Evolutionary conservation across 2,329 filamentous ascomycete genomes (phyloP), one percentile per base, ranked within the genome.

Genomic region (Pseudogymnoascus sp.): DNA sequence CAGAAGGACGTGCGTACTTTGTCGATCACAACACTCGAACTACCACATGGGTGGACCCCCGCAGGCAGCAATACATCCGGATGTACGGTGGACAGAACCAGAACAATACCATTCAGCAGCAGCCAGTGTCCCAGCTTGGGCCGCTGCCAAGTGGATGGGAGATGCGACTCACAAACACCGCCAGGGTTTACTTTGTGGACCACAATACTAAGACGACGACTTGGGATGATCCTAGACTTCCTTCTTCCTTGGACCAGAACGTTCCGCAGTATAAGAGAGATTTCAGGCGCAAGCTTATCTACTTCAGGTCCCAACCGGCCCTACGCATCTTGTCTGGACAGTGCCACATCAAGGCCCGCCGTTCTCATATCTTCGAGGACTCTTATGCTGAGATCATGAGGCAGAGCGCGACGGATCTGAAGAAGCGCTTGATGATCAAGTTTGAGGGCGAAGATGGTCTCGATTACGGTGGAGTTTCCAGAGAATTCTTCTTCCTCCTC

Each of bases 171-270:
- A 99, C 95, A 62, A 97, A 99, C 76, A 99, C 95, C 12, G 95
- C 95, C 29, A 85, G 95, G 65, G 95, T 99, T 14, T 99, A 99
- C 78, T 99, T 99, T 76, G 95, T 99, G 51, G 95, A 99, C 73
- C 95, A 99, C 79, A 99, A 99, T 78, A 99, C 95, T 51, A 99
- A 99, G 81, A 99, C 95, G 0, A 99, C 95, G 3, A 99, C 95
- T 0, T 99, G 95, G 95, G 95, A 99, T 73, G 95, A 99, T 73
- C 95, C 95, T 37, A 86, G 95, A 73, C 80, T 99, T 69, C 95
- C 95, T 23, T 97, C 93, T 2, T 97, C 95, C 0, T 81, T 99
- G 66, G 95, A 99, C 71, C 95, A 99, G 78, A 97, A 97, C 66
- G 95, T 99, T 61, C 95, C 95, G 62, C 95, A 99, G 78, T 99